Evolutionary conservation across 768 basidiomycete species (phyloP), one percentile per base, ranked within the genome.

Genomic region (Podaxis rugospora): DNA sequence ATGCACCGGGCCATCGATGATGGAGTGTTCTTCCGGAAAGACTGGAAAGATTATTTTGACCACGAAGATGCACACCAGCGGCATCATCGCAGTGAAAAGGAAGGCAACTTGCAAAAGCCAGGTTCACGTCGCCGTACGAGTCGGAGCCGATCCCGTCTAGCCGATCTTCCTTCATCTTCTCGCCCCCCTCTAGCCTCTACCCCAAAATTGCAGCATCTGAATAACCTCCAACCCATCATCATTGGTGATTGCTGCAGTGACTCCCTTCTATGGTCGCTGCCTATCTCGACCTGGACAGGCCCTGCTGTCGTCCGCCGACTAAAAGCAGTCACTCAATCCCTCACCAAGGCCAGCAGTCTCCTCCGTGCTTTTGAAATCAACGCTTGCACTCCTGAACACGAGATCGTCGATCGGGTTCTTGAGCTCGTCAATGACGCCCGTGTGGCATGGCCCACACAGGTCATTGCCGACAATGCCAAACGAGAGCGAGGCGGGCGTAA

Each of bases 381-480:
- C 23, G 66, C 83, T 0, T 76, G 86, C 66, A 86, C 84, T 0
- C 78, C 83, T 1, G 79, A 84, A 42, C 85, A 87, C 16, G 89
- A 91, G 65, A 82, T 92, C 51, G 76, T 80, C 5, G 87, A 88
- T 5, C 83, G 80, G 50, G 77, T 92, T 0, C 73, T 89, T n/a
- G 90, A 92, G 50, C 78, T 92, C 35, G 82, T 92, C 47, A 85
- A 87, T 64, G 90, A 92, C 63, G 80, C 88, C 10, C 83, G 87
- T 25, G 78, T 92, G 36, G 87, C 88, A 13, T 92, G 89, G 89
- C 89, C 89, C 9, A 88, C 86, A 0, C 86, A 92, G 25, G 83
- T 85, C 63, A 74, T 87, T 37, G 82, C 80, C 2, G 74, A 80
- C 55, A 78, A 78, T 56, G 79, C 83, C 1, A 78, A 78, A 57